Conservation (phyloP, 2,329 filamentous ascomycete genomes). For the Simplicillium aogashimaense region DNA sequence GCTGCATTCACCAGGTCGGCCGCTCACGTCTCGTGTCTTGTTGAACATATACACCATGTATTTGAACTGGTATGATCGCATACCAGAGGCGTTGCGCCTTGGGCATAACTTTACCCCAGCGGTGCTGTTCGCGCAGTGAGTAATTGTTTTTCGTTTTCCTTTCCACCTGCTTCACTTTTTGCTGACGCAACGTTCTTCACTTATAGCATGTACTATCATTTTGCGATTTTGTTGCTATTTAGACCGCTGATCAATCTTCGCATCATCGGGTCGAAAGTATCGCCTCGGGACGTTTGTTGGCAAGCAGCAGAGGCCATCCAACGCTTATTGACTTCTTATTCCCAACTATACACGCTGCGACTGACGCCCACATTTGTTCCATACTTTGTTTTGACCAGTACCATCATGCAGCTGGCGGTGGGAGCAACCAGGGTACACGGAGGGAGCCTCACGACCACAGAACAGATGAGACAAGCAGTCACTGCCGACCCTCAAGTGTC, state of each 20-base stretch:
- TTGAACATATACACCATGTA: constrained; percentile 58
- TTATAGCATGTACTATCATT: constrained; percentile 60
- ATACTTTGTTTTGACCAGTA: constrained; percentile 50
- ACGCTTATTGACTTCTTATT: constrained; percentile 44
- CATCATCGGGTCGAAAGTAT: constrained; percentile 53
- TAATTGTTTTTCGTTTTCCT: constrained; percentile 8
- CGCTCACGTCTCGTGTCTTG: constrained; percentile 53
- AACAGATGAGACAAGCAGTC: constrained; percentile 21
- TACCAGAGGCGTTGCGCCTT: constrained; percentile 54
- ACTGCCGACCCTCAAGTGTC: constrained; percentile 28
- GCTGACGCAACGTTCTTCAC: constrained; percentile 7
- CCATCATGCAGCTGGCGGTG: constrained; percentile 51
- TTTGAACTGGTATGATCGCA: constrained; percentile 59
- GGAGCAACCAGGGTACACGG: constrained; percentile 24
- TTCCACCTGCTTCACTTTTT: background rate
- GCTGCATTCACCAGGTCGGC: constrained; percentile 59
- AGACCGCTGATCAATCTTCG: constrained; percentile 58
- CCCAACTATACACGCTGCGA: constrained; percentile 47
- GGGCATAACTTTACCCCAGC: constrained; percentile 64
- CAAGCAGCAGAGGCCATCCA: constrained; percentile 52
- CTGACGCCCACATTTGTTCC: constrained; percentile 51
- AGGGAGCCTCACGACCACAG: constrained; percentile 9
- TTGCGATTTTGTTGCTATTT: constrained; percentile 63
- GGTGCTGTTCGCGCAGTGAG: constrained; percentile 66
- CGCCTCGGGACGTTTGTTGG: constrained; percentile 55